A percentile compares a stretch with the other conserved stretches of the same genome.
phyloP scores from a whole-genome alignment of 768 basidiomycete genomes.

The Calocybe indica region DNA sequence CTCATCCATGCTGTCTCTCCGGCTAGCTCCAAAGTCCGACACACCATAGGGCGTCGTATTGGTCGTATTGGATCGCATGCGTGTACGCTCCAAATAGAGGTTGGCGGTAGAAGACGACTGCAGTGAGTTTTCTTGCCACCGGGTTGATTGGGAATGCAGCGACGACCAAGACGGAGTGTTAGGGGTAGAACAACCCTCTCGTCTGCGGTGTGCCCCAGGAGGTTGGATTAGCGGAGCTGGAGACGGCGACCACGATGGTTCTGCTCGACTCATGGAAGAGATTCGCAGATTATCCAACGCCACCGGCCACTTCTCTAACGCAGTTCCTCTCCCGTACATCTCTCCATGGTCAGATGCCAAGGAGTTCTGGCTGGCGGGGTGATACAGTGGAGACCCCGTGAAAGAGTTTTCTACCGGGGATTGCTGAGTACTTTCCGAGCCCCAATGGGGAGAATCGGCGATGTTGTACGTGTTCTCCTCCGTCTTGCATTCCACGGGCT shows the following conservation, averaged over 20 bases:
- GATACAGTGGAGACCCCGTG: constrained; percentile 21
- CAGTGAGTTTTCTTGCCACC: constrained; percentile 33
- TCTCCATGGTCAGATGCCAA: constrained; percentile 11
- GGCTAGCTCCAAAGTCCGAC: constrained; percentile 26
- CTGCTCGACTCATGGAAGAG: constrained; percentile 17
- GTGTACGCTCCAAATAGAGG: constrained; percentile 24
- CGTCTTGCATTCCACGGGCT: constrained; percentile 39
- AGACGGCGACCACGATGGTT: constrained; percentile 17
- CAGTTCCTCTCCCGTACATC: constrained; percentile 19
- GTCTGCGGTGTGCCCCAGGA: constrained; percentile 20
- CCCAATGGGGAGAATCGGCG: constrained; percentile 32
- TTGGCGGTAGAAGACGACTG: constrained; percentile 18
- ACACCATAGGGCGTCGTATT: constrained; percentile 23
- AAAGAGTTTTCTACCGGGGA: constrained; percentile 28
- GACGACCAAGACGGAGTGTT: constrained; percentile 32
- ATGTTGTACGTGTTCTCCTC: constrained; percentile 41
- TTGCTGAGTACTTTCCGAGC: constrained; percentile 19
- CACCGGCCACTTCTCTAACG: constrained; percentile 23
- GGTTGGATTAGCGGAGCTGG: constrained; percentile 18
- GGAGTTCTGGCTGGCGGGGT: constrained; percentile 21
- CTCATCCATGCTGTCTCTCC: constrained; percentile 11
- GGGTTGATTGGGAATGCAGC: constrained; percentile 27
- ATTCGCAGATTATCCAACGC: constrained; percentile 21
- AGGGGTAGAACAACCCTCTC: constrained; percentile 20
- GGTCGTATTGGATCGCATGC: constrained; percentile 29